These are phyloP conservation scores for Arbutus unedo DNA, from an alignment of 148 eudicot species.

Conservation along the genomic window DNA sequence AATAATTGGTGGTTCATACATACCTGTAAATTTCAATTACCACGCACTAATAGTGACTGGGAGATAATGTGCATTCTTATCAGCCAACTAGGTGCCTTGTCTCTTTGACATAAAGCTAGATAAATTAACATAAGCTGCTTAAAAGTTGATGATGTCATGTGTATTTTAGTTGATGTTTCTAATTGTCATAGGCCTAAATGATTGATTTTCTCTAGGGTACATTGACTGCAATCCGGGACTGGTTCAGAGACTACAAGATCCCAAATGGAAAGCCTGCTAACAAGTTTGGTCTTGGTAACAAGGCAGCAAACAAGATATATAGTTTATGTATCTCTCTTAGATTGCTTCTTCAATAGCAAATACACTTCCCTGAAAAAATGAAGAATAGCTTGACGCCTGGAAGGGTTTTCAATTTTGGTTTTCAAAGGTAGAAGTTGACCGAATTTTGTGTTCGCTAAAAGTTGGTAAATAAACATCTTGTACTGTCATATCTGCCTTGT, in stretches of 20 bases:
- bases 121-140: not conserved
- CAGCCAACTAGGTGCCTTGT: not conserved
- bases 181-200: not conserved
- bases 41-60: not conserved
- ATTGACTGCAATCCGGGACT: slow-evolving; percentile 93
- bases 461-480: not conserved
- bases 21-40: not conserved
- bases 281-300: slow-evolving; percentile 93
- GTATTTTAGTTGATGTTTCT: not conserved
- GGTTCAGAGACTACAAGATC: slow-evolving; percentile 98
- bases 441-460: not conserved
- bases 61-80: not conserved
- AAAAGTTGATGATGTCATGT: no score
- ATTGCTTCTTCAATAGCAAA: not conserved
- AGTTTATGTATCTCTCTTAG: not conserved
- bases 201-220: slow-evolving; percentile 58
- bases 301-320: slow-evolving; percentile 83
- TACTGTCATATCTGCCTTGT: not conserved
- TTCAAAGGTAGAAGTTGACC: not conserved
- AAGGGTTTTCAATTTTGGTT: not conserved
- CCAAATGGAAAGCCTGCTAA: slow-evolving; percentile 99
- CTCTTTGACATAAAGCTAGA: not conserved
- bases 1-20: not conserved
- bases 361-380: not conserved
- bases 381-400: not conserved